A percentile compares a stretch with the other conserved stretches of the same genome.
Conservation (phyloP, 306 rosid genomes). For the Trifolium pratense region DNA sequence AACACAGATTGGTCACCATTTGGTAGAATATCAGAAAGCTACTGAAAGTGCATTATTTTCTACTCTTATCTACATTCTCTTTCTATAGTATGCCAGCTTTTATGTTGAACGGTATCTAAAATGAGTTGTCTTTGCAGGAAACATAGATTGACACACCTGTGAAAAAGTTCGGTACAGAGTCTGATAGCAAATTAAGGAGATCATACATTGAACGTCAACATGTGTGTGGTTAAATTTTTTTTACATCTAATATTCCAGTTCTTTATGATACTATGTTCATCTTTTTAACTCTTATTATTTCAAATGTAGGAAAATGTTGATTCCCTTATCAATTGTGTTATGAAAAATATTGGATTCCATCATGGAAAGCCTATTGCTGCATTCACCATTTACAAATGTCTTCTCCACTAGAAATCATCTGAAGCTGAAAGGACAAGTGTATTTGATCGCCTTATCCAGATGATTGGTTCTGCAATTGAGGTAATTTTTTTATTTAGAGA, state of each 20-base stretch:
- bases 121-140: constrained; percentile 59
- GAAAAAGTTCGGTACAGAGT: constrained; percentile 79
- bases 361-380: constrained; percentile 98
- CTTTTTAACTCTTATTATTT: constrained; percentile 39
- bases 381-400: constrained; percentile 93
- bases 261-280: constrained; percentile 19
- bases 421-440: constrained; percentile 99
- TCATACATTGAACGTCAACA: constrained; percentile 91
- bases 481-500: constrained; percentile 48
- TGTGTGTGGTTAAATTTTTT: constrained; percentile 61
- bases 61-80: constrained; percentile 5
- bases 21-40: constrained; percentile 62
- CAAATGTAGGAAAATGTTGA: constrained; percentile 87
- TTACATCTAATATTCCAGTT: constrained; percentile 33
- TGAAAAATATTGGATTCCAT: constrained; percentile 80
- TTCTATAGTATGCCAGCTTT: constrained; percentile 12
- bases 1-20: constrained; percentile 85
- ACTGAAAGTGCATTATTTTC: constrained; percentile 52
- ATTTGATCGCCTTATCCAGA: constrained; percentile 99
- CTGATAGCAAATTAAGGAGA: constrained; percentile 91
- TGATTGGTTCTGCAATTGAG: constrained; percentile 99
- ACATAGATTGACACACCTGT: constrained; percentile 65
- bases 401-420: constrained; percentile 97
- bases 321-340: constrained; percentile 85
- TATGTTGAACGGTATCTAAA: constrained; percentile 36